Evolutionary conservation across 768 basidiomycete genomes (phyloP).

Genomic region (Termitomyces heimii): DNA sequence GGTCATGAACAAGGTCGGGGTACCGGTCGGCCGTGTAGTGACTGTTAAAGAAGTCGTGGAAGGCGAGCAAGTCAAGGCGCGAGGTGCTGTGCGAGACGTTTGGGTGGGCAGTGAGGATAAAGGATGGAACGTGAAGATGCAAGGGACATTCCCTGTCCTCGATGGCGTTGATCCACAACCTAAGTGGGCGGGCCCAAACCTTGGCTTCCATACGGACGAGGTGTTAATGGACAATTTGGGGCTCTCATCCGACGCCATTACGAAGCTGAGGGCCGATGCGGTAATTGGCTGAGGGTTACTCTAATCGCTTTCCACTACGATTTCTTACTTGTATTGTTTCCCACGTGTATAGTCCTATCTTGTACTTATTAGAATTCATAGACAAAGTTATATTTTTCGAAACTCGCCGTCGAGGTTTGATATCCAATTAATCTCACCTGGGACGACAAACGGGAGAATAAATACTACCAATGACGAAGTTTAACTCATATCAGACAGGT

Average conservation of each 20-base stretch:
- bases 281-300: slow-evolving; percentile 30
- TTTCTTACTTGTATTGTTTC: neutral
- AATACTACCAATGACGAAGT: neutral
- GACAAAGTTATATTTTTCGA: neutral
- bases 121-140: slow-evolving; percentile 65
- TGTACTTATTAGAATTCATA: neutral
- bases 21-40: slow-evolving; percentile 61
- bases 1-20: slow-evolving; percentile 42
- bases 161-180: slow-evolving; percentile 54
- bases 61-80: slow-evolving; percentile 45
- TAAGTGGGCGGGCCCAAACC: slow-evolving; percentile 63
- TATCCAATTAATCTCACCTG: neutral
- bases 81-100: slow-evolving; percentile 57
- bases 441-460: neutral
- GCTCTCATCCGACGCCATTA: slow-evolving; percentile 29
- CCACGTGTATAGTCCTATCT: neutral
- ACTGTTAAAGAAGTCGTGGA: slow-evolving; percentile 60
- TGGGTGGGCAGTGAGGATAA: slow-evolving; percentile 36
- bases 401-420: neutral
- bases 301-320: neutral
- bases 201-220: slow-evolving; percentile 55
- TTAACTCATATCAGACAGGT: neutral
- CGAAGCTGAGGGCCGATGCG: slow-evolving; percentile 30
- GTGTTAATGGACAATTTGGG: slow-evolving; percentile 40
- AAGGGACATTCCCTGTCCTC: slow-evolving; percentile 55